A percentile compares a stretch with the other conserved stretches of the same genome.
Evolutionary conservation across 441 rosid species (phyloP).

Genomic region (Mallotus japonicus): DNA sequence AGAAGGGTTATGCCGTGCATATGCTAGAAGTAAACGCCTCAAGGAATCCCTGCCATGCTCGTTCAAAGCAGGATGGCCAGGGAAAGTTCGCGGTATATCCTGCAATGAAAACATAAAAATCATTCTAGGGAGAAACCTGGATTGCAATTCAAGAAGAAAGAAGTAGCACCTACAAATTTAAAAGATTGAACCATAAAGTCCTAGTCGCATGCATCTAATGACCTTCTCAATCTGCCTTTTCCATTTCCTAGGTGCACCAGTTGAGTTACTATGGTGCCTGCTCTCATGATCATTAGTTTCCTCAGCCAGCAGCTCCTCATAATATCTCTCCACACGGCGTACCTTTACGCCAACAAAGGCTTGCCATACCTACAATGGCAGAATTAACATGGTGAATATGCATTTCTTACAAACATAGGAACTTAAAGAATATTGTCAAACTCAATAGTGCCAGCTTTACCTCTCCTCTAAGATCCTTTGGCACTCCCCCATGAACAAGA

Average conservation of each 20-base stretch:
- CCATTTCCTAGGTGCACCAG: slow-evolving; percentile 73
- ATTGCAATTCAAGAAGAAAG: slow-evolving; percentile 25
- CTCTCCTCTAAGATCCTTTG: slow-evolving; percentile 98
- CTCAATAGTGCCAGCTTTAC: slow-evolving; percentile 38
- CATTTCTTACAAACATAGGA: slow-evolving; percentile 10
- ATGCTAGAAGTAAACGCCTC: slow-evolving; percentile 92
- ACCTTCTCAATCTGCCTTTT: slow-evolving; percentile 99
- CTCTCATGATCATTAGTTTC: slow-evolving; percentile 47
- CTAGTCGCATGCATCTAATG: slow-evolving; percentile 51
- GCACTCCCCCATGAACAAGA: slow-evolving; percentile 95
- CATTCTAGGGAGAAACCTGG: slow-evolving; percentile 37
- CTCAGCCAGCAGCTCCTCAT: slow-evolving; percentile 65
- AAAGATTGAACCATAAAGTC: slow-evolving; percentile 53
- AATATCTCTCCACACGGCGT: slow-evolving; percentile 83
- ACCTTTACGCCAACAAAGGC: slow-evolving; percentile 92
- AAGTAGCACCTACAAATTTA: slow-evolving; percentile 32
- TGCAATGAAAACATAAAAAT: slow-evolving; percentile 43
- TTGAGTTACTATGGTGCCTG: slow-evolving; percentile 31
- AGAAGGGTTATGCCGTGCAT: slow-evolving; percentile 97
- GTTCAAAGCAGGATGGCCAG: slow-evolving; percentile 96
- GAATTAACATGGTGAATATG: neutral
- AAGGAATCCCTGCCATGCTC: slow-evolving; percentile 96
- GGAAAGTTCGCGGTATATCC: slow-evolving; percentile 99
- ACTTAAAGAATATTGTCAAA: slow-evolving; percentile 11
- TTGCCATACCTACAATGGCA: slow-evolving; percentile 88